Evolutionary conservation across 768 basidiomycete species (phyloP), one percentile per base, ranked within the genome.

Genomic region (Lactifluus subvellereus): DNA sequence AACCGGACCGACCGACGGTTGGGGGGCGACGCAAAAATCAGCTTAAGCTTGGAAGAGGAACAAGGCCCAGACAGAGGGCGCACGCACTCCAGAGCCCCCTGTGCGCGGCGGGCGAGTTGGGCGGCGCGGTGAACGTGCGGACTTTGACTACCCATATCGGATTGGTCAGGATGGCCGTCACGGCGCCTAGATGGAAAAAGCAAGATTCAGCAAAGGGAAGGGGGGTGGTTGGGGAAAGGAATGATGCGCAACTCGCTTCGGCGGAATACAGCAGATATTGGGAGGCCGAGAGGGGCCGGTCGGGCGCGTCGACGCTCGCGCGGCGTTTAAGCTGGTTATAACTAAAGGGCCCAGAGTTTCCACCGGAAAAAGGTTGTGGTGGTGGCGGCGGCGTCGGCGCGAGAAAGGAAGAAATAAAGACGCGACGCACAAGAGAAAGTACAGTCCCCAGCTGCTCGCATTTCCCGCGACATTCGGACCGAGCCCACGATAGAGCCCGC

Each of bases 71-170:
- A 37, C 7, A 43, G 43, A 54, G 35, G 54, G 56, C 14, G 20
- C 42, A 70, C 87, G 63, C 64, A 94, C 93, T 78, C 83, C 84
- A 88, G 61, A 94, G 78, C 9, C 88, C 85, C 18, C 85, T 83
- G 74, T 98, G 98, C 1, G 93, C 85, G 3, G 73, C 77, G 9
- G 89, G 84, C 47, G 87, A 83, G 59, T 82, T 80, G 33, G 82
- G 73, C 10, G 76, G 77, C 1, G 94, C 88, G 1, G 94, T 93
- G 72, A 97, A 99, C 86, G 98, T 94, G 63, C 97, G 85, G 9
- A 97, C 95, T 77, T 96, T 91, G 59, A 98, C 89, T 14, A 98
- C 89, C 96, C 96, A 98, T 68, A 98, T 85, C 0, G 96, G 97
- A 74, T 99, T 98, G 7, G 96, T 99, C 72, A 97, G 81, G 70